These are phyloP conservation scores for Sindora glabra DNA, from an alignment of 306 rosid genomes.

Conservation along the genomic window DNA sequence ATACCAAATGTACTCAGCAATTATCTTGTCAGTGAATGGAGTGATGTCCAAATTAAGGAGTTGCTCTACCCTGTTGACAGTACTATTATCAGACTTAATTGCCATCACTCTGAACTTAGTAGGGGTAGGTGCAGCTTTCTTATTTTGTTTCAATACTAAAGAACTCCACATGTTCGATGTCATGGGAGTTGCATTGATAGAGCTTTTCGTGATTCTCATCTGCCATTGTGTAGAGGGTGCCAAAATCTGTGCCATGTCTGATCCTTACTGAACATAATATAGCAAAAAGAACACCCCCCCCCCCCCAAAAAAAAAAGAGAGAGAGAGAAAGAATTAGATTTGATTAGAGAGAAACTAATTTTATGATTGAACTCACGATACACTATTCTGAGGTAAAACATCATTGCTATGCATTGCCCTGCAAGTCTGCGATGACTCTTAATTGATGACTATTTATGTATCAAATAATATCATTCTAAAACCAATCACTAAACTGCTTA, in stretches of 20 bases:
- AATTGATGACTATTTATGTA: too few species aligned
- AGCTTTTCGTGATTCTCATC: constrained; percentile 50
- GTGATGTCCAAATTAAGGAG: constrained; percentile 73
- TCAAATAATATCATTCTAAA: too few species aligned
- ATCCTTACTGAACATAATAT: constrained; percentile 16
- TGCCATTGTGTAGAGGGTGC: constrained; percentile 90
- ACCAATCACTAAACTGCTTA: too few species aligned
- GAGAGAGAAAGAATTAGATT: background rate
- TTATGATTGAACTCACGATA: too few species aligned
- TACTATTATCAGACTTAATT: constrained; percentile 46
- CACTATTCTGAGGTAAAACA: too few species aligned
- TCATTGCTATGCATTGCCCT: too few species aligned
- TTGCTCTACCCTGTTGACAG: constrained; percentile 72
- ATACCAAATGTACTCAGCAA: constrained; percentile 98
- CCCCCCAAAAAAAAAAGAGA: background rate
- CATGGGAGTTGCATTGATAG: constrained; percentile 40
- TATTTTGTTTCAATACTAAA: constrained; percentile 53
- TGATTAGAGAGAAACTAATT: too few species aligned
- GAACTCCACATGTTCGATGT: constrained; percentile 77
- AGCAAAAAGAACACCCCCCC: background rate
- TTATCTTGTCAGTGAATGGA: constrained; percentile 77
- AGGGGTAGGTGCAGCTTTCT: constrained; percentile 46
- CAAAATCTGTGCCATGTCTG: constrained; percentile 94
- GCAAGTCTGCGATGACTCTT: too few species aligned
- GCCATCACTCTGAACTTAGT: constrained; percentile 55